A percentile compares a stretch with the other conserved stretches of the same genome.
phyloP scores from a whole-genome alignment of 768 basidiomycete species.

The Tylopilus sp. region DNA sequence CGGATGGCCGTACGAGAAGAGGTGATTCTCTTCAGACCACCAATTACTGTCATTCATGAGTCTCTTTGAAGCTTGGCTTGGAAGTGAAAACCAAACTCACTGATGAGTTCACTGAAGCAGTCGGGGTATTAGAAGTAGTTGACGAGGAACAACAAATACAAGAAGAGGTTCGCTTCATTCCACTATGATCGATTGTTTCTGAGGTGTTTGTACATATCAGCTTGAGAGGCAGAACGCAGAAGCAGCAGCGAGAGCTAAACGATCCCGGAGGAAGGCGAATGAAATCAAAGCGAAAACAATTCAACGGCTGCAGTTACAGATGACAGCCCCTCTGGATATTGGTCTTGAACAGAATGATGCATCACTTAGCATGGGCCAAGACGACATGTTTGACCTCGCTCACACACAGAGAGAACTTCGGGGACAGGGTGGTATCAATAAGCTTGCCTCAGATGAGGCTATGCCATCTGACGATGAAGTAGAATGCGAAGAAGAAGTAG shows the following conservation, averaged over 20 bases:
- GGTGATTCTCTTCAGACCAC: constrained; percentile 37
- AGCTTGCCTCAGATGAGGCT: constrained; percentile 41
- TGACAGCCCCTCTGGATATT: constrained; percentile 97
- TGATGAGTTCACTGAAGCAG: constrained; percentile 72
- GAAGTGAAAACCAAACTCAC: constrained; percentile 74
- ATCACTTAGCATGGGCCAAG: constrained; percentile 68
- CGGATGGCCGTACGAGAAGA: constrained; percentile 83
- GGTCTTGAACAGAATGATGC: constrained; percentile 82
- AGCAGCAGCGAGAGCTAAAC: constrained; percentile 67
- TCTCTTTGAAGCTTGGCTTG: constrained; percentile 61
- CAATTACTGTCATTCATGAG: constrained; percentile 2
- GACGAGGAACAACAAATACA: constrained; percentile 90
- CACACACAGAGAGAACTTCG: constrained; percentile 48
- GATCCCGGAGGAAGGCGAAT: constrained; percentile 80
- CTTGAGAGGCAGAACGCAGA: constrained; percentile 81
- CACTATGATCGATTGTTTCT: neutral
- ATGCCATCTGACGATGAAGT: constrained; percentile 44
- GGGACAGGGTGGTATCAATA: constrained; percentile 40
- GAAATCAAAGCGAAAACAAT: constrained; percentile 86
- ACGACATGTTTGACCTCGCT: constrained; percentile 85
- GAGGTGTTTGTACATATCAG: constrained; percentile 38
- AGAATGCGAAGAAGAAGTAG: constrained; percentile 21
- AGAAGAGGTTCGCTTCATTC: constrained; percentile 60
- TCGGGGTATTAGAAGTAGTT: constrained; percentile 61
- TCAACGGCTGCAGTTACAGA: constrained; percentile 93